These are phyloP conservation scores for Xylaria sp. DNA, from an alignment of 2,329 filamentous ascomycete genomes.

Conservation along the genomic window DNA sequence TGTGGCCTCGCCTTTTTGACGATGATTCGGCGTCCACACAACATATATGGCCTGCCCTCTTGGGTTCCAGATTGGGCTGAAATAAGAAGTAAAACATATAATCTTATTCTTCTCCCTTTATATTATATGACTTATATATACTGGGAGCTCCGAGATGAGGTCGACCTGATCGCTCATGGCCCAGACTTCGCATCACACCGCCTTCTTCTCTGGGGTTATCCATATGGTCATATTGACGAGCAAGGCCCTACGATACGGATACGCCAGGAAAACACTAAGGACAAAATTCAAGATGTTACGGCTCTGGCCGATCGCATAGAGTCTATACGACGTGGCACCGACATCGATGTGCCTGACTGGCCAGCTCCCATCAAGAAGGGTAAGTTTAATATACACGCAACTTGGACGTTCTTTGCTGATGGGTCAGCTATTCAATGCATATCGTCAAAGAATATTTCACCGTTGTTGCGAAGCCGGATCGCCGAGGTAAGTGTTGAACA, in stretches of 20 bases:
- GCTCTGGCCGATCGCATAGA: neutral
- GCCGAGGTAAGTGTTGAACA: neutral
- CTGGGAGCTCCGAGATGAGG: no score
- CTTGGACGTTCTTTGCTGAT: neutral
- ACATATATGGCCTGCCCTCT: neutral
- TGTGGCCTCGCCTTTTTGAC: neutral
- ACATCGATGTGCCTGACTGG: neutral
- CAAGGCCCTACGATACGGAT: neutral
- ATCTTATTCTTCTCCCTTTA: no score
- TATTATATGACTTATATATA: no score
- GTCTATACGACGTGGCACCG: neutral
- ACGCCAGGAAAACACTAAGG: neutral
- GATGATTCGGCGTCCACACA: conserved; percentile 16
- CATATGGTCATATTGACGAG: neutral
- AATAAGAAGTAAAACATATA: no score
- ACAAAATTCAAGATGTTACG: neutral
- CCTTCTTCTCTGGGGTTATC: neutral
- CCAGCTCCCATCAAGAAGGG: neutral
- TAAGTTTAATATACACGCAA: neutral
- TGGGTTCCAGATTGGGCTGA: neutral
- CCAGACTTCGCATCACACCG: neutral
- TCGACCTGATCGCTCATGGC: no score
- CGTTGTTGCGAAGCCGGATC: neutral
- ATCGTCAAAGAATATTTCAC: neutral
- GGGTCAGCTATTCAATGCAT: neutral